Base-by-base conservation (phyloP, 2,329 filamentous ascomycete genomes). In the Aureobasidium namibiae region DNA sequence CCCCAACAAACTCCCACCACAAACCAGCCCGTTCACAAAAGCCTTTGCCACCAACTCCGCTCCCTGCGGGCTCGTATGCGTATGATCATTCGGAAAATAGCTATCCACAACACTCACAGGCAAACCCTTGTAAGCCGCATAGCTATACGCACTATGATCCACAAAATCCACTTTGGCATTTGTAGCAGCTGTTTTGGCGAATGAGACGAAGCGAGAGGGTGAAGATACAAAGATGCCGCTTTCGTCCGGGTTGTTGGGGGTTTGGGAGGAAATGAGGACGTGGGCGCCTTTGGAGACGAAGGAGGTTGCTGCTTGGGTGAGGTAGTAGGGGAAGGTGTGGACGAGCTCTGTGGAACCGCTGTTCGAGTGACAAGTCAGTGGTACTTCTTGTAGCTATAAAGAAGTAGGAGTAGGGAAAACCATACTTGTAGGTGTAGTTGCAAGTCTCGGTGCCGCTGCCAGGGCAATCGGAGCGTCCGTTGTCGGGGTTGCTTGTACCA, bases 231-330 rank as follows among this genome's bases (percentile, higher is more conserved):
- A 87, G 0, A 65, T 72, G 1, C 83, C 83, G 0, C 72, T 75
- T 65, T 85, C 82, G 78, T 82, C 86, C 2, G 80, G 76, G 67
- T 87, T 86, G 65, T 86, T 82, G 0, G 85, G 82, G 0, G 84
- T 87, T 52, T 80, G 78, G 3, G 77, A 77, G 50, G 78, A 79
- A 45, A 87, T 74, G 61, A 87, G 76, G 39, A 87, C 83, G 29
- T 78, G 80, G 1, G 82, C 83, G 0, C 84, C 84, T 66, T 82
- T 84, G 23, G 72, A 74, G 7, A 77, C 74, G 65, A 84, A 78
- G 39, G 75, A 68, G 41, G 75, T 75, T 21, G 82, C 77, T 0
- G 84, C 84, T 61, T 82, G 79, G 56, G 78, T 76, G 45, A 86
- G 68, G 70, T 87, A 87, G 33, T 78, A 78, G 3, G 80, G 78